Evolutionary conservation across 148 eudicot species (phyloP).

Genomic region (Mesembryanthemum crystallinum): DNA sequence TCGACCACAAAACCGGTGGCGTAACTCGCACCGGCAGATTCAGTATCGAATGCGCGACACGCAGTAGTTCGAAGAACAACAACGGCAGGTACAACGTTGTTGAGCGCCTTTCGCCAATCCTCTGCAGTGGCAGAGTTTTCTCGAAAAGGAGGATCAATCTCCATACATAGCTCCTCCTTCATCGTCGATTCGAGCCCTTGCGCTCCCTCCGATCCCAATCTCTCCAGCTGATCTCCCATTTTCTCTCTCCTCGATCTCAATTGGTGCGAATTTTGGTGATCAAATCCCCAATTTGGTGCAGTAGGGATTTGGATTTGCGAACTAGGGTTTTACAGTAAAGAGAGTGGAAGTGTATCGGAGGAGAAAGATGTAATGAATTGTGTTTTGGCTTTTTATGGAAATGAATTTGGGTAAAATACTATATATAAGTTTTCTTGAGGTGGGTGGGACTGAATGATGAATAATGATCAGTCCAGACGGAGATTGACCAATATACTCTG

Average conservation of each 20-base stretch:
- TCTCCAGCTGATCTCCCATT: constrained; percentile 54
- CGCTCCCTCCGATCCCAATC: constrained; percentile 52
- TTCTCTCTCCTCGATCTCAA: neutral
- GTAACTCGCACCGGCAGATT: constrained; percentile 74
- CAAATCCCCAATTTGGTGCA: neutral
- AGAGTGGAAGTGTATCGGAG: neutral
- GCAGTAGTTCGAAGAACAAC: constrained; percentile 90
- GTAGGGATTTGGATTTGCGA: neutral
- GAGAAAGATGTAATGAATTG: too few species aligned
- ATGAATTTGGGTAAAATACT: too few species aligned
- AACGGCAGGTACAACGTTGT: constrained; percentile 83
- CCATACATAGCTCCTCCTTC: constrained; percentile 73
- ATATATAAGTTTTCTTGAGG: too few species aligned
- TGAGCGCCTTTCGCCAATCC: constrained; percentile 85
- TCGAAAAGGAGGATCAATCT: constrained; percentile 61
- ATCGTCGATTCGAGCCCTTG: constrained; percentile 41
- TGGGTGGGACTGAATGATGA: too few species aligned
- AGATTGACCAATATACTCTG: too few species aligned
- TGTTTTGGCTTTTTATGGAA: too few species aligned
- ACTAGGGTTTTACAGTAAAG: constrained; percentile 19
- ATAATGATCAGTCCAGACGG: too few species aligned
- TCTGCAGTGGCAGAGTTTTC: constrained; percentile 68
- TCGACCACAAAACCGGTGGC: constrained; percentile 97
- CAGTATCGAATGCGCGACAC: constrained; percentile 89
- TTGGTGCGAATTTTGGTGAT: neutral